Conservation (phyloP, 2,329 filamentous ascomycete genomes). For the Ophiosphaerella narmari region DNA sequence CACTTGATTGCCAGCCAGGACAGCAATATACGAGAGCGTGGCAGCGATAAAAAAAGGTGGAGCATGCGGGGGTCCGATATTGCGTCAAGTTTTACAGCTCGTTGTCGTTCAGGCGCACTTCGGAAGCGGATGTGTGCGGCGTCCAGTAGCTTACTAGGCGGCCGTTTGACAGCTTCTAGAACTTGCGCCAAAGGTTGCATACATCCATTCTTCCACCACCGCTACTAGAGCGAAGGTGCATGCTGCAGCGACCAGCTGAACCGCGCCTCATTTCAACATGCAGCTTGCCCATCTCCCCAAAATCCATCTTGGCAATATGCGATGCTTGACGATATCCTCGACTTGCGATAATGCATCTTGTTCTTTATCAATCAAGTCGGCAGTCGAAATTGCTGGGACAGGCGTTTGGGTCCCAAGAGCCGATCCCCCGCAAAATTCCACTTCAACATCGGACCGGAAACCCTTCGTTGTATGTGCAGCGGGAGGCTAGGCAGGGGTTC, state of each 20-base stretch:
- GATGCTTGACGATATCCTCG: neutral
- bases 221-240: neutral
- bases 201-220: conserved; percentile 5
- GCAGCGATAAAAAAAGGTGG: conserved; percentile 23
- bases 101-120: neutral
- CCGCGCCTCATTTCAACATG: neutral
- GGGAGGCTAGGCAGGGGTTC: conserved; percentile 23
- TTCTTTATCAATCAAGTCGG: neutral
- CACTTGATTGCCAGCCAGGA: conserved; percentile 9
- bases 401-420: conserved; percentile 12
- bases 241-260: neutral
- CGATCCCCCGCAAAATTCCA: conserved; percentile 33
- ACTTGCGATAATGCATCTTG: too few species aligned
- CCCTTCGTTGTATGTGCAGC: conserved; percentile 5
- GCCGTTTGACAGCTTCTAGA: conserved; percentile 7
- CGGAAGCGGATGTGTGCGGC: neutral
- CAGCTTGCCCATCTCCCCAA: neutral
- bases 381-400: neutral
- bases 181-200: conserved; percentile 11
- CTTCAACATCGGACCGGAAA: conserved; percentile 23
- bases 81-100: conserved; percentile 9
- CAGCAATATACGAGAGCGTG: conserved; percentile 23
- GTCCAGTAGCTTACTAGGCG: neutral
- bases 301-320: neutral
- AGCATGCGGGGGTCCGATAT: conserved; percentile 22